phyloP scores from a whole-genome alignment of 2,329 filamentous ascomycete species.

The Fusarium xylarioides region DNA sequence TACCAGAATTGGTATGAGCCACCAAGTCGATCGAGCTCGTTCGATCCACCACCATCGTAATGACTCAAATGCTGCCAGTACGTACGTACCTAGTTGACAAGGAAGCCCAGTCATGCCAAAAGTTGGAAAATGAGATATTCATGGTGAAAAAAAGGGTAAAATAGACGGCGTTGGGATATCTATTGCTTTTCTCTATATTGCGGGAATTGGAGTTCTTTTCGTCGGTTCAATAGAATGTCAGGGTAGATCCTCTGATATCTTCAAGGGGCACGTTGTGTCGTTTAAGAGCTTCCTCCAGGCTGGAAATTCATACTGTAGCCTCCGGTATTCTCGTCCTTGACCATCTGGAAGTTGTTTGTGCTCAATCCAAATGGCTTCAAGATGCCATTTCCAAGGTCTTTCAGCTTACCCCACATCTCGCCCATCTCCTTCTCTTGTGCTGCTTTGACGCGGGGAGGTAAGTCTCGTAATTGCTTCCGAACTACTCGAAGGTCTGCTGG shows the following conservation, averaged over 20 bases:
- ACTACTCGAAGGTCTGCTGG: conserved; percentile 74
- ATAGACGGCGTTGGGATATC: conserved; percentile 26
- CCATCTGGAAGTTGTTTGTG: conserved; percentile 94
- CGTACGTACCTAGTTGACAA: neutral
- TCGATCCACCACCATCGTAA: conserved; percentile 25
- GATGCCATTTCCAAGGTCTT: conserved; percentile 89
- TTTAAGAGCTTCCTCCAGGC: conserved; percentile 35
- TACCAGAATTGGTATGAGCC: conserved; percentile 85
- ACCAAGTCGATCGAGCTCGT: conserved; percentile 59
- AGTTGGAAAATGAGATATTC: neutral
- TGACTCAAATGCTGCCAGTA: neutral
- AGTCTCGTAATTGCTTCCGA: conserved; percentile 67
- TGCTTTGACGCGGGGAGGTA: conserved; percentile 76
- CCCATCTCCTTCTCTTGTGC: conserved; percentile 89
- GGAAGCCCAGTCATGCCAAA: neutral
- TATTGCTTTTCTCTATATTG: conserved; percentile 31
- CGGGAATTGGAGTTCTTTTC: neutral
- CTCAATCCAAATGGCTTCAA: conserved; percentile 93
- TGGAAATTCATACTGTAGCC: conserved; percentile 94
- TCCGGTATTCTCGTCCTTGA: conserved; percentile 87
- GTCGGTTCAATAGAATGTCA: neutral
- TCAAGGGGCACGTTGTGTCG: neutral
- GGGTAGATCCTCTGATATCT: neutral
- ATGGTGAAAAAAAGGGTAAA: neutral
- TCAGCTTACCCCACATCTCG: conserved; percentile 98